Evolutionary conservation across 768 basidiomycete species (phyloP).

Genomic region (Phlebiopsis gigantea): DNA sequence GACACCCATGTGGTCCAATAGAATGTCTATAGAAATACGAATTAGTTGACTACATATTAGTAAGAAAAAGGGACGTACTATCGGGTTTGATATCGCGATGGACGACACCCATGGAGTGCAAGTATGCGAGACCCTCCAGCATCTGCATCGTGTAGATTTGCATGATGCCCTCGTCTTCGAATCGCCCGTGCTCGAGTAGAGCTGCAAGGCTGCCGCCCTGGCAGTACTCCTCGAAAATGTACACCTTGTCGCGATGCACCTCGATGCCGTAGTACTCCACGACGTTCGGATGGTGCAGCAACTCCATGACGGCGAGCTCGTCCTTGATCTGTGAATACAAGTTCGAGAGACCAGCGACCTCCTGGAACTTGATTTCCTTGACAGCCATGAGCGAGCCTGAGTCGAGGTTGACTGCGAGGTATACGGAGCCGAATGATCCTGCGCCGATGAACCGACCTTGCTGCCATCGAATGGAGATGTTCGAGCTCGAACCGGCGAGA

Average conservation of each 20-base stretch:
- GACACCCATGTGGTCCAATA: conserved; percentile 83
- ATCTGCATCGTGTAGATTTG: conserved; percentile 97
- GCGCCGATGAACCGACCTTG: conserved; percentile 97
- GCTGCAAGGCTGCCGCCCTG: conserved; percentile 91
- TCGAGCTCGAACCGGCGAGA: conserved; percentile 92
- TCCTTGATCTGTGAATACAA: conserved; percentile 92
- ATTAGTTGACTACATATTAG: neutral
- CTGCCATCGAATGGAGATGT: conserved; percentile 96
- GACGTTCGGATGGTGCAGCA: conserved; percentile 95
- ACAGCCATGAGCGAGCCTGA: conserved; percentile 97
- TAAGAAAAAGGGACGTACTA: conserved; percentile 52
- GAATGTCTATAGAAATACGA: conserved; percentile 61
- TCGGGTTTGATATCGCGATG: conserved; percentile 99
- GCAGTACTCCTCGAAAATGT: conserved; percentile 98
- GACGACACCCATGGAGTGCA: conserved; percentile 88
- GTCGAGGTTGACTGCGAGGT: conserved; percentile 94
- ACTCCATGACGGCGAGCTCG: conserved; percentile 96
- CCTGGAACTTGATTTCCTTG: conserved; percentile 97
- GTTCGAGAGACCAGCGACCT: conserved; percentile 80
- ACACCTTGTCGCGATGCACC: conserved; percentile 97
- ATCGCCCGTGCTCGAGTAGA: conserved; percentile 85
- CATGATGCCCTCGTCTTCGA: conserved; percentile 95
- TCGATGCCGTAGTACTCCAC: conserved; percentile 99
- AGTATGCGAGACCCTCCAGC: conserved; percentile 88
- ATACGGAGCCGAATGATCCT: conserved; percentile 99